Evolutionary conservation across 495 filamentous ascomycete species (phyloP).

Genomic region (Lasiosphaeria ovina): DNA sequence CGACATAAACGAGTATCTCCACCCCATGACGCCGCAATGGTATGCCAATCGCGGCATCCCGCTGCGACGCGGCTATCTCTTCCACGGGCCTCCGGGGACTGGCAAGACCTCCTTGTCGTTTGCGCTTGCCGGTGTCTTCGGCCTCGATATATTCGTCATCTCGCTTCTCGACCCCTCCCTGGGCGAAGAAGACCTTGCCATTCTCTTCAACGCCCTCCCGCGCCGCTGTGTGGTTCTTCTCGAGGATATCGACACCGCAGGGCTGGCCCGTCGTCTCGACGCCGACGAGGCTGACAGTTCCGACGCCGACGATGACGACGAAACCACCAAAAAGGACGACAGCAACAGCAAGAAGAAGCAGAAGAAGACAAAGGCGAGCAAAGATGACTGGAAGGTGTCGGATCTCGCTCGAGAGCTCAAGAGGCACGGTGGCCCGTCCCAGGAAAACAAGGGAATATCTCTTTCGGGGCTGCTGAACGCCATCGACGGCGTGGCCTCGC

Average conservation of each 20-base stretch:
- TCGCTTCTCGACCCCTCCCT: constrained; percentile 59
- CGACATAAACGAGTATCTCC: constrained; percentile 88
- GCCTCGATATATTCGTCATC: constrained; percentile 66
- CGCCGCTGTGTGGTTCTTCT: constrained; percentile 64
- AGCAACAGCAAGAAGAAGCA: constrained; percentile 12
- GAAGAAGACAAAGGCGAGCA: constrained; percentile 11
- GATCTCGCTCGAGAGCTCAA: constrained; percentile 38
- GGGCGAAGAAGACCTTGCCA: constrained; percentile 66
- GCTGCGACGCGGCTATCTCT: constrained; percentile 83
- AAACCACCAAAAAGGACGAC: constrained; percentile 1
- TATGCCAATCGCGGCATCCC: constrained; percentile 87
- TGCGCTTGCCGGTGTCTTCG: constrained; percentile 67
- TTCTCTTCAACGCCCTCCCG: constrained; percentile 65
- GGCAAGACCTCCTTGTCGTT: constrained; percentile 62
- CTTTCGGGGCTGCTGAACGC: constrained; percentile 79
- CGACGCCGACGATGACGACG: neutral
- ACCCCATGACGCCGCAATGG: constrained; percentile 69
- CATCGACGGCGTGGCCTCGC: constrained; percentile 78
- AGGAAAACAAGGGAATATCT: constrained; percentile 53
- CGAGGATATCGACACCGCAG: constrained; percentile 71
- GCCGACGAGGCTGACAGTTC: constrained; percentile 19
- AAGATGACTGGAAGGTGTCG: constrained; percentile 32
- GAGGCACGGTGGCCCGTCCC: constrained; percentile 22
- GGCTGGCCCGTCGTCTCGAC: constrained; percentile 49
- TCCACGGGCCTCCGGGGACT: constrained; percentile 71